phyloP scores from a whole-genome alignment of 192 early-diverging fungal species.

The Fimicolochytrium jonesii region DNA sequence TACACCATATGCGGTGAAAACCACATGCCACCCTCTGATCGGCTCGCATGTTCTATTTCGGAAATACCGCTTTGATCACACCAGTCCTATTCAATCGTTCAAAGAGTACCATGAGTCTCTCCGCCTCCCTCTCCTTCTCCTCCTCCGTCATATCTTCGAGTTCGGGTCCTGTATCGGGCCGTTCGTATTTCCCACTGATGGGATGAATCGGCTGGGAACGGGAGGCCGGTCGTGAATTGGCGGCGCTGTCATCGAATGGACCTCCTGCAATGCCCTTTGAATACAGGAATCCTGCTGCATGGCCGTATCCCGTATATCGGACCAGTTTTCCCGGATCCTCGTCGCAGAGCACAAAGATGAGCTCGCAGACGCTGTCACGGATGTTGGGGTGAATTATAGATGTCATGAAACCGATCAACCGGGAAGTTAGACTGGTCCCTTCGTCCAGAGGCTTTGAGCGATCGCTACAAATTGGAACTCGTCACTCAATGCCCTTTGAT shows the following conservation, averaged over 20 bases:
- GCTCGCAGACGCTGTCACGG: conserved; percentile 55
- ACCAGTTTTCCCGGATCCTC: conserved; percentile 61
- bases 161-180: conserved; percentile 4
- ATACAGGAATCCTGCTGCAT: conserved; percentile 87
- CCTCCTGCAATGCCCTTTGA: conserved; percentile 63
- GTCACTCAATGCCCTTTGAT: too few relatives aligned
- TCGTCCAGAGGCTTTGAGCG: conserved; percentile 65
- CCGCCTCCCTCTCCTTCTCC: conserved; percentile 93
- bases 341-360: conserved; percentile 66
- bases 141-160: conserved; percentile 84
- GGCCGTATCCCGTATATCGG: conserved; percentile 83
- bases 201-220: conserved; percentile 56
- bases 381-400: conserved; percentile 55
- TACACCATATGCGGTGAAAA: too few relatives aligned
- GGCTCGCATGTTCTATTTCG: too few relatives aligned
- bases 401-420: conserved; percentile 68
- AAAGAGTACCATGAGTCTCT: conserved; percentile 88
- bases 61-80: conserved; percentile 66
- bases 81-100: conserved; percentile 90
- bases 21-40: too few relatives aligned
- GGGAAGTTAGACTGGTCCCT: conserved; percentile 54
- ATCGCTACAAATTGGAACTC: conserved; percentile 46
- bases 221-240: conserved; percentile 38
- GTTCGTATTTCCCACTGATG: conserved; percentile 75
- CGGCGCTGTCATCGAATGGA: too few relatives aligned